Evolutionary conservation across 2,329 filamentous ascomycete species (phyloP), one percentile per base, ranked within the genome.

Genomic region (Aureobasidium sp.): DNA sequence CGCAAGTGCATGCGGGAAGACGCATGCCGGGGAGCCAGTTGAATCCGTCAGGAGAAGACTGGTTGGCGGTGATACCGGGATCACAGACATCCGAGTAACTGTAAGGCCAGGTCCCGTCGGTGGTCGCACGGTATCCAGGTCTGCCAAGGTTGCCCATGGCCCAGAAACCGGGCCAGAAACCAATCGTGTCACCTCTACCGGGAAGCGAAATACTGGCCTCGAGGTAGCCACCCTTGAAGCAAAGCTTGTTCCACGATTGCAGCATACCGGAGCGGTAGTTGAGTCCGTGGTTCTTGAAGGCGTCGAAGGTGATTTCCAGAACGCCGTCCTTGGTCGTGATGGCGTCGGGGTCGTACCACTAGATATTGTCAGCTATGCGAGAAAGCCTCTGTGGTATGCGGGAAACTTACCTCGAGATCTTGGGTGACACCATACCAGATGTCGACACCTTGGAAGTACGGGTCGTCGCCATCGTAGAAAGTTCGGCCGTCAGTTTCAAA

Each of bases 161-260:
- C 84, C 84, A 88, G 67, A 86, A 85, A 67, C 84, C 84, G 37
- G 84, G 84, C 84, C 84, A 88, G 68, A 87, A 84, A 54, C 84
- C 84, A 53, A 80, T 75, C 12, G 80, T 77, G 58, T 86, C 81
- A 40, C 84, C 84, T 41, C 74, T 69, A 14, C 84, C 84, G 12
- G 84, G 84, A 5, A 88, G 71, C 3, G 84, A 87, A 49, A 87
- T 80, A 62, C 81, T 84, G 17, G 83, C 83, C 68, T 88, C 84
- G 12, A 88, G 63, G 42, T 83, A 77, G 3, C 84, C 84, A 27
- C 83, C 83, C 56, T 84, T 86, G 71, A 86, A 87, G 66, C 84
- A 86, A 52, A 87, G 64, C 63, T 85, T 80, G 65, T 87, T 87
- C 84, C 84, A 87, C 10, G 80, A 85, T 62, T 87, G 83, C 7